Conservation (phyloP, 768 basidiomycete species). For the Mycena alexandri region DNA sequence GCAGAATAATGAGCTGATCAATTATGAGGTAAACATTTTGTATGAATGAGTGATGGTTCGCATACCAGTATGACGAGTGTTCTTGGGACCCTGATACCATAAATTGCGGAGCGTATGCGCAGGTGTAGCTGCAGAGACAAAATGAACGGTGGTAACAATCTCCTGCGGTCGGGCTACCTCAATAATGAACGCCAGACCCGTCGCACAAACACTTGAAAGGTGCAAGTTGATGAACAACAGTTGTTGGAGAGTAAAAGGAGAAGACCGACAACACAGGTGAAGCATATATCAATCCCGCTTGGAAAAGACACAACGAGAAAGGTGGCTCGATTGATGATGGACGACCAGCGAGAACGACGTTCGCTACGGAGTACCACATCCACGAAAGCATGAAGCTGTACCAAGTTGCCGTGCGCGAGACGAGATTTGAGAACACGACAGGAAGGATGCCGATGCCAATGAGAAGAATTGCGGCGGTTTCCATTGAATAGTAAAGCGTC, state of each 20-base stretch:
- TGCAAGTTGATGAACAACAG: background rate
- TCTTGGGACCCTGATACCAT: background rate
- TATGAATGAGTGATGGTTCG: background rate
- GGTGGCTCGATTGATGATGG: slow-evolving; percentile 14
- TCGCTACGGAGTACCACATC: slow-evolving; percentile 23
- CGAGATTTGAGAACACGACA: slow-evolving; percentile 14
- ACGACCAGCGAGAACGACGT: slow-evolving; percentile 21
- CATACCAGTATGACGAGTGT: background rate
- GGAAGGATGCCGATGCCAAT: slow-evolving; percentile 20
- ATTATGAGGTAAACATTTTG: background rate
- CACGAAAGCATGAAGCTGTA: slow-evolving; percentile 30
- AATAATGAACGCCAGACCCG: slow-evolving; percentile 12
- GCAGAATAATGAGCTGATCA: slow-evolving; percentile 1
- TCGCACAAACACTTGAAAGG: background rate
- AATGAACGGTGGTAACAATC: too few species aligned
- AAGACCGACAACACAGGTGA: slow-evolving; percentile 24
- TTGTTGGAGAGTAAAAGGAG: background rate
- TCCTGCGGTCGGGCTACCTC: too few species aligned
- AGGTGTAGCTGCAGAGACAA: too few species aligned
- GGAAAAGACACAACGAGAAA: slow-evolving; percentile 14
- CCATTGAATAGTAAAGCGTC: background rate
- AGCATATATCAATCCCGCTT: slow-evolving; percentile 26
- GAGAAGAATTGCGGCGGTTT: slow-evolving; percentile 11
- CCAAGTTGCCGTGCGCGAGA: slow-evolving; percentile 24
- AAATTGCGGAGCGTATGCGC: background rate